Evolutionary conservation across 345 rosid genomes (phyloP).

Genomic region (Psidium friedrichsthalianum): DNA sequence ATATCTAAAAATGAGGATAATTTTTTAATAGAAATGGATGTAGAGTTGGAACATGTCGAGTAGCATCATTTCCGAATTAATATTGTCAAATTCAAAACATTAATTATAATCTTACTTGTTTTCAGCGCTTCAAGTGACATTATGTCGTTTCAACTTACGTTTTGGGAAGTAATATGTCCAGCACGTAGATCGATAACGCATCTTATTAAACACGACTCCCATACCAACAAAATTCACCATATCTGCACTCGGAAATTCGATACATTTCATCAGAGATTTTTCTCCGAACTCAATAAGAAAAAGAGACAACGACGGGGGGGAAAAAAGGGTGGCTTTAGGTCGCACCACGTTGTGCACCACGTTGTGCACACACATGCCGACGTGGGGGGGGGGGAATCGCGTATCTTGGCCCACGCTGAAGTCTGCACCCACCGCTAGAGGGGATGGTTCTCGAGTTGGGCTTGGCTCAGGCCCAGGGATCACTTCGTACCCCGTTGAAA

Average conservation of each 20-base stretch:
- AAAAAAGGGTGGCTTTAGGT: neutral
- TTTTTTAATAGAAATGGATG: neutral
- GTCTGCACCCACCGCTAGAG: neutral
- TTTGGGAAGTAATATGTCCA: neutral
- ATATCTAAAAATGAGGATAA: neutral
- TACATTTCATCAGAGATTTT: neutral
- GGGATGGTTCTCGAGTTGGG: neutral
- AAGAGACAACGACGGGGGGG: neutral
- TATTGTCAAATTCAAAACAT: neutral
- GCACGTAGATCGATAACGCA: neutral
- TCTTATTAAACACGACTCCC: neutral
- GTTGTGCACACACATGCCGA: neutral
- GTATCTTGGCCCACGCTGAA: neutral
- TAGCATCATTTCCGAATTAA: neutral
- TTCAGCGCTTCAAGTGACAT: too few relatives aligned
- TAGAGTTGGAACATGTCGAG: neutral
- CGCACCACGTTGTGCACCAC: neutral
- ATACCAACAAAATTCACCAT: neutral
- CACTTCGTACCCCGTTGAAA: too few relatives aligned
- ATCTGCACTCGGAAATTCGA: neutral
- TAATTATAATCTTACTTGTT: neutral
- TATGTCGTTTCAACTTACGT: too few relatives aligned
- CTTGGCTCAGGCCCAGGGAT: neutral
- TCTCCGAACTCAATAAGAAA: neutral
- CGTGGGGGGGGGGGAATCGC: neutral